A percentile compares a stretch with the other conserved stretches of the same genome.
Conservation (phyloP, 2,329 filamentous ascomycete species). For the Cladophialophora carrionii region DNA sequence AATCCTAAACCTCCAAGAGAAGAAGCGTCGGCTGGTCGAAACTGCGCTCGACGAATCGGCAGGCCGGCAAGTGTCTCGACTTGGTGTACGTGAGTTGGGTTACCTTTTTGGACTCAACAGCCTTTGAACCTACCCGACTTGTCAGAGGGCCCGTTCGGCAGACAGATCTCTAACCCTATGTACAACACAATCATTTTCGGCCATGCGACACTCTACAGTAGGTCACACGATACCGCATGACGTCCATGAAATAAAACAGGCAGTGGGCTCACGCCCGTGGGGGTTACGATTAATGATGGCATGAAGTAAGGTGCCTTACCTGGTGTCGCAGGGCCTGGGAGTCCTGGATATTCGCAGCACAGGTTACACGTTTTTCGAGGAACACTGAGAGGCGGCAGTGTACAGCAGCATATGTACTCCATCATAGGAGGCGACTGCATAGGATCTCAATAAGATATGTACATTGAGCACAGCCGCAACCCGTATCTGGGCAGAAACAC, state of each 20-base stretch:
- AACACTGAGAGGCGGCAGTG: neutral
- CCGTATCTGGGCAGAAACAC: neutral
- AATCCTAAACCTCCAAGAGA: constrained; percentile 76
- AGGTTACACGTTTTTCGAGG: neutral
- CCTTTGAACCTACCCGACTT: constrained; percentile 6
- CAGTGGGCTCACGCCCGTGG: neutral
- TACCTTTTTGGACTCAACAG: constrained; percentile 63
- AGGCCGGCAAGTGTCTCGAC: constrained; percentile 65
- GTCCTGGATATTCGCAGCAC: neutral
- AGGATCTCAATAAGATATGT: neutral
- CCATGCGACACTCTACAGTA: neutral
- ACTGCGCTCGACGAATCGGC: constrained; percentile 78
- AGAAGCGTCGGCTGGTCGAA: constrained; percentile 76
- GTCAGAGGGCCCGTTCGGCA: neutral
- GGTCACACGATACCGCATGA: neutral
- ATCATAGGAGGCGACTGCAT: neutral
- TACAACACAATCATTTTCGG: neutral
- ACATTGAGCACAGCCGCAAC: neutral
- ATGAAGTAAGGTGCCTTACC: neutral
- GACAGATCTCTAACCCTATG: neutral
- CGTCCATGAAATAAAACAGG: neutral
- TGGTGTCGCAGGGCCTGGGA: neutral
- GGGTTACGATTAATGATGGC: neutral
- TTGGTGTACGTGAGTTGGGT: constrained; percentile 68
- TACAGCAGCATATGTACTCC: neutral